Base-by-base conservation (phyloP, 441 rosid species). In the Isatis lusitanica region DNA sequence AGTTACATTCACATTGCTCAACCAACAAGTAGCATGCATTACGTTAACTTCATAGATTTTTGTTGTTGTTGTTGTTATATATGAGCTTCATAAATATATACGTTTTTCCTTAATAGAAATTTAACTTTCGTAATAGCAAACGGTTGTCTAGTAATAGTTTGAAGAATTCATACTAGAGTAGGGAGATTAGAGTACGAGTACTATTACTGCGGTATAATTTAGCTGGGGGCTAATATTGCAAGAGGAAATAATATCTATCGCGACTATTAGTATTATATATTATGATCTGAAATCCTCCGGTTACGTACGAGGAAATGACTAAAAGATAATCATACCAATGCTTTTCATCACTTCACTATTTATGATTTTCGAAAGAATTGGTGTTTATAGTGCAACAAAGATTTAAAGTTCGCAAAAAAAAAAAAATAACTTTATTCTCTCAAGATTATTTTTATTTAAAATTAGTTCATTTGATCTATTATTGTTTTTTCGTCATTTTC, bases 1-100 rank as follows among this genome's bases (percentile, higher is more conserved):
- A 60, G 30, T 43, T 16, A 43, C 28, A 46, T 76, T 64, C 79
- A 76, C 79, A 76, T 63, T 68, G 59, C 63, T 53, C 68, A 12
- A 18, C 30, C 18, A 24, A 59, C 10, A 55, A 24, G 16, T 50
- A 51, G 63, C 3, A 6, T 9, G 44, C 56, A 56, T 68, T 57
- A 57, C 31, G 56, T 46, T 30, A 64, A 11, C 53, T 9, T 52
- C 15, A n/a, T 44, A 6, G 18, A 15, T 15, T n/a, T n/a, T 44
- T 38, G 42, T 9, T 33, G 36, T 6, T 35, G 38, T 36, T 9
- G 35, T 31, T 30, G 33, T 30, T 30, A 3, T 35, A n/a, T 7
- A 35, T 1, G 38, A 35, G 38, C 38, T 35, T 35, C 35, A 24
- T 24, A 24, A 24, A 26, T 21, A 21, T 21, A 39, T 40, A 11